Evolutionary conservation across 2,329 filamentous ascomycete genomes (phyloP).

Genomic region (Ophiostoma sp.): DNA sequence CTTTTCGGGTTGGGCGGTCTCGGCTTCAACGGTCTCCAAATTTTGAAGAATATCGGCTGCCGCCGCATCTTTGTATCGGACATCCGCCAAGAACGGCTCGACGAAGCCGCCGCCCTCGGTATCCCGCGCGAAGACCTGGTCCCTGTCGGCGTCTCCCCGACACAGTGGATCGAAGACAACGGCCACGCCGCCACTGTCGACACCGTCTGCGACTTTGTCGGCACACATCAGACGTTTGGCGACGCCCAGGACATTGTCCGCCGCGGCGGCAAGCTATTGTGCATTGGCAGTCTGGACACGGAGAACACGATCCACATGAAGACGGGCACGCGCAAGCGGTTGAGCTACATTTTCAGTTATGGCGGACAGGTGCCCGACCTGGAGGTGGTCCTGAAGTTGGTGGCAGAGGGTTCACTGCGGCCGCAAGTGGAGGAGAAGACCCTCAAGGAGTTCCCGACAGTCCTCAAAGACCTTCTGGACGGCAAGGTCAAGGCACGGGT

Average conservation of each 20-base stretch:
- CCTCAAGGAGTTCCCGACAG: background rate
- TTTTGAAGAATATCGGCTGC: constrained; percentile 5
- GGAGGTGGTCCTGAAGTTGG: background rate
- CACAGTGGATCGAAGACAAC: background rate
- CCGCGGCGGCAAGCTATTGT: constrained; percentile 17
- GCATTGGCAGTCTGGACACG: constrained; percentile 21
- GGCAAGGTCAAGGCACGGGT: constrained; percentile 17
- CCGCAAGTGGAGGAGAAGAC: constrained; percentile 16
- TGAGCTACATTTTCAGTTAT: constrained; percentile 21
- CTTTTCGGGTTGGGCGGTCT: constrained; percentile 15
- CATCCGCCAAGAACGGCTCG: constrained; percentile 20
- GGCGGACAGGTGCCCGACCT: constrained; percentile 14
- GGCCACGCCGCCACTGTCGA: background rate
- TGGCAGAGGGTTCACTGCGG: constrained; percentile 4
- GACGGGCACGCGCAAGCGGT: constrained; percentile 20
- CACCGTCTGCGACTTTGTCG: constrained; percentile 16
- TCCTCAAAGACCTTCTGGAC: constrained; percentile 7
- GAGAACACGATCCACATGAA: constrained; percentile 22
- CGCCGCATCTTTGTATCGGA: constrained; percentile 14
- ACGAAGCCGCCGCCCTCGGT: constrained; percentile 14
- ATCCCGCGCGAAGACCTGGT: background rate
- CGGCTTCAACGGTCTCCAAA: constrained; percentile 16
- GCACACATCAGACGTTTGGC: constrained; percentile 21
- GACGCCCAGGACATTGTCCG: constrained; percentile 18
- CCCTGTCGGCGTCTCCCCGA: background rate